Evolutionary conservation across 176 grass and related monocot genomes (phyloP).

Genomic region (Carex pumila): DNA sequence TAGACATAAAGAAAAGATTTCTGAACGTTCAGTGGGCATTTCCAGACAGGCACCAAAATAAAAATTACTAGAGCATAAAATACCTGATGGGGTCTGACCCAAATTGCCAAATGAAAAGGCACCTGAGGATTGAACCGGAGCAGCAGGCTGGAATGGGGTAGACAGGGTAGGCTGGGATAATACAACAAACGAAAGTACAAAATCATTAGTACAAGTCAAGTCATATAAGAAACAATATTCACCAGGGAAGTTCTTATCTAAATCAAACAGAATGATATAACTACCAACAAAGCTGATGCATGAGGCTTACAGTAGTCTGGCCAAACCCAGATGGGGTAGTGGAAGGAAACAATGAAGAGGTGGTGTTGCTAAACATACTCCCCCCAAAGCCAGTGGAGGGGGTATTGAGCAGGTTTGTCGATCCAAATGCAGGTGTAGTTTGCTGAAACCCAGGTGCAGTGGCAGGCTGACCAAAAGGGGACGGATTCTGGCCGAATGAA

Average conservation of each 20-base stretch:
- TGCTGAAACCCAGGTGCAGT: conserved; percentile 29
- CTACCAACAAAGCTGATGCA: background rate
- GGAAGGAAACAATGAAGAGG: conserved; percentile 41
- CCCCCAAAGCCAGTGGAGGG: conserved; percentile 34
- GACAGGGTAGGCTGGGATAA: conserved; percentile 11
- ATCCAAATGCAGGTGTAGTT: conserved; percentile 44
- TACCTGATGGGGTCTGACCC: conserved; percentile 57
- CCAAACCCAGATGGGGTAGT: conserved; percentile 5
- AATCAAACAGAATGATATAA: background rate
- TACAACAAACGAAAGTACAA: background rate
- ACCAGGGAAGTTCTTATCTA: background rate
- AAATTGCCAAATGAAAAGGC: conserved; percentile 52
- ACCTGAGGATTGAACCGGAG: conserved; percentile 36
- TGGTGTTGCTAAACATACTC: conserved; percentile 39
- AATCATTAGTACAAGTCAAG: background rate
- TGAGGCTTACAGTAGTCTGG: conserved; percentile 7
- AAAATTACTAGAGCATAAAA: conserved; percentile 1
- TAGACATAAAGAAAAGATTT: background rate
- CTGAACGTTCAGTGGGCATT: background rate
- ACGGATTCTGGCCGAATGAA: conserved; percentile 30
- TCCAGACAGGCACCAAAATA: background rate
- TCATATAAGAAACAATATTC: background rate
- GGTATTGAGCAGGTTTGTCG: conserved; percentile 40
- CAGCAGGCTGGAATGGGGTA: conserved; percentile 38
- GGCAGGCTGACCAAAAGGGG: conserved; percentile 34